A percentile compares a stretch with the other conserved stretches of the same genome.
These are phyloP conservation scores for Moelleriella libera DNA, from an alignment of 2,329 filamentous ascomycete species.

Conservation along the genomic window DNA sequence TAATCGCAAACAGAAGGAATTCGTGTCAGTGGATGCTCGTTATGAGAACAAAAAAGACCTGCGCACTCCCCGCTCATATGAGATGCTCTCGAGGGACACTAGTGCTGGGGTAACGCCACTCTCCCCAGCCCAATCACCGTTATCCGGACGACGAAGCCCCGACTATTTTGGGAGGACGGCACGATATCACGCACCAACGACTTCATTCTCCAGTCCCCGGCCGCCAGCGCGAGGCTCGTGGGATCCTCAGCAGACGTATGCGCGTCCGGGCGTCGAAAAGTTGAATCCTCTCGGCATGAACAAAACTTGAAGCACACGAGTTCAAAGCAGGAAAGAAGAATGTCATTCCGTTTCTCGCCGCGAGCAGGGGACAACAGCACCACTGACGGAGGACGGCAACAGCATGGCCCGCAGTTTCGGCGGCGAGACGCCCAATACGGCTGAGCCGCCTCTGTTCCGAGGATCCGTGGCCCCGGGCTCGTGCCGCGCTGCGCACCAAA, in stretches of 20 bases:
- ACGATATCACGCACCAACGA: conserved; percentile 37
- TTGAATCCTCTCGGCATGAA: conserved; percentile 45
- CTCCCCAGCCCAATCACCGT: conserved; percentile 22
- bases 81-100: conserved; percentile 58
- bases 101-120: conserved; percentile 39
- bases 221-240: conserved; percentile 28
- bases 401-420: no score
- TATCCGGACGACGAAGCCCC: conserved; percentile 29
- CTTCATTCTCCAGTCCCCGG: conserved; percentile 42
- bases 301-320: conserved; percentile 18
- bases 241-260: conserved; percentile 27
- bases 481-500: no score
- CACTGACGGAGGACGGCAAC: no score
- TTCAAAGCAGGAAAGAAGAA: neutral
- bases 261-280: conserved; percentile 18
- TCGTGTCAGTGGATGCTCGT: conserved; percentile 74
- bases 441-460: no score
- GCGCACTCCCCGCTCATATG: conserved; percentile 45
- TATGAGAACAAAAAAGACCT: conserved; percentile 44
- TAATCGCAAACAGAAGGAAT: conserved; percentile 53
- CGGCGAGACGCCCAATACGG: no score
- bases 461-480: no score
- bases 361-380: no score
- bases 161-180: conserved; percentile 43
- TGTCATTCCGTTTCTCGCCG: no score